Evolutionary conservation across 306 rosid species (phyloP).

Genomic region (Lathyrus oleraceus): DNA sequence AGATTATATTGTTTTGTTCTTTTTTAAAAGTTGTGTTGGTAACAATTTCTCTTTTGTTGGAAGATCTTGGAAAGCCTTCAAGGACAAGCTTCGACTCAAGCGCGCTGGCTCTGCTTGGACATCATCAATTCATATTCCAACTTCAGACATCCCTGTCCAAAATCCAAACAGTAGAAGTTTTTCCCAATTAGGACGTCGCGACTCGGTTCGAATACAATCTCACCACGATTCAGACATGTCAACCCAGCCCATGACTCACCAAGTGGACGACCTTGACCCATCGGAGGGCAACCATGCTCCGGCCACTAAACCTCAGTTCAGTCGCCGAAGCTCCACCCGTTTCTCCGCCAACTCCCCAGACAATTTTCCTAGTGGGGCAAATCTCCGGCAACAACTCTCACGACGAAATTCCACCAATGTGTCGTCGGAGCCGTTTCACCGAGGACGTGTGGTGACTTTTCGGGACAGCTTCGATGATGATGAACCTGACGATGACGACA

Average conservation of each 20-base stretch:
- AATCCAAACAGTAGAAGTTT: slow-evolving; percentile 27
- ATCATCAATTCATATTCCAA: slow-evolving; percentile 55
- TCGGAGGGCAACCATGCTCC: not conserved
- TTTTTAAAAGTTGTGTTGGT: not conserved
- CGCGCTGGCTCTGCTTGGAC: slow-evolving; percentile 75
- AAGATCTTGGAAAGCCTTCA: slow-evolving; percentile 72
- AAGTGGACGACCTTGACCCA: slow-evolving; percentile 18
- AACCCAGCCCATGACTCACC: slow-evolving; percentile 22
- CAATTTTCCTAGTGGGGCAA: not conserved
- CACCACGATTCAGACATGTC: slow-evolving; percentile 20
- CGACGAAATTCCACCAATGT: slow-evolving; percentile 42
- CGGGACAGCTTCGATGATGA: slow-evolving; percentile 32
- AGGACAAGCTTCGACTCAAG: slow-evolving; percentile 66
- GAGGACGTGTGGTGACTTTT: slow-evolving; percentile 30
- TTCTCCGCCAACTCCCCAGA: slow-evolving; percentile 5
- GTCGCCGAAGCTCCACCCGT: slow-evolving; percentile 33
- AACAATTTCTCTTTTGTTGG: not conserved
- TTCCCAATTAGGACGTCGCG: slow-evolving; percentile 8
- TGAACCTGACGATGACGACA: slow-evolving; percentile 25
- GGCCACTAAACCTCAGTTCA: not conserved
- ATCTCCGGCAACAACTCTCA: slow-evolving; percentile 38
- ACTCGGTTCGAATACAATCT: slow-evolving; percentile 14
- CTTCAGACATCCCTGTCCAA: slow-evolving; percentile 57
- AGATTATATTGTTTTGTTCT: not conserved
- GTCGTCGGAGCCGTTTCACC: slow-evolving; percentile 31